Evolutionary conservation across 169 alveolate genomes (phyloP), one percentile per base, ranked within the genome.

Genomic region (Eimeria acervulina): DNA sequence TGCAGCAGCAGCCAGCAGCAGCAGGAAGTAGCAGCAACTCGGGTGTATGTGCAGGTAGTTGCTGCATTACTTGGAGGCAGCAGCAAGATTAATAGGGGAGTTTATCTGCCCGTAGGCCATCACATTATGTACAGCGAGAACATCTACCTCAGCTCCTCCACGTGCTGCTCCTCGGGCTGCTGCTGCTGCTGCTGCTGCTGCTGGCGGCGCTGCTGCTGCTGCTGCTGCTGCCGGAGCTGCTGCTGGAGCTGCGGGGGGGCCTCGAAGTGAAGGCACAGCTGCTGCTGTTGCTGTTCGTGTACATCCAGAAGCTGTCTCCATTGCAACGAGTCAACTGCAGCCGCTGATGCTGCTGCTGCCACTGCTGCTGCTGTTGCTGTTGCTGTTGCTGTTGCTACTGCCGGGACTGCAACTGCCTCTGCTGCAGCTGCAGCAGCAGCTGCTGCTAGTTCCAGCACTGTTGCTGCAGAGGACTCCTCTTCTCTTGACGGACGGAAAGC

Each of bases 71-170:
- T 52, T 15, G 6, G 85, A 8, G 3, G 95, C 95, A 44, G 66
- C 88, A 47, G 78, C 78, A 28, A 90, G 88, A 36, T 66, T 33
- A 1, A 90, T 38, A 21, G 74, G 10, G 88, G 85, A 90, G 88
- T 70, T 44, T 21, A 90, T 80, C 55, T 90, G 95, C 47, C 55
- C 81, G 61, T 38, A 90, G 7, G 89, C 95, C 95, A 90, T 90
- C 42, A 90, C 95, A 33, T 90, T 90, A 23, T 90, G 95, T 19
- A 90, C 88, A 33, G 59, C 42, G 19, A 90, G 76, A 0, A 90
- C 88, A 15, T 80, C 95, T 2, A 70, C 95, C 59, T 90, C 95
- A 10, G 85, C 42, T 44, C 55, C 85, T 5, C 85, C 85, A 8
- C 85, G n/a, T n/a, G n/a, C n/a, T n/a, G n/a, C n/a, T n/a, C n/a